Evolutionary conservation across 2,329 filamentous ascomycete species (phyloP), one percentile per base, ranked within the genome.

Genomic region (Cytospora mali): DNA sequence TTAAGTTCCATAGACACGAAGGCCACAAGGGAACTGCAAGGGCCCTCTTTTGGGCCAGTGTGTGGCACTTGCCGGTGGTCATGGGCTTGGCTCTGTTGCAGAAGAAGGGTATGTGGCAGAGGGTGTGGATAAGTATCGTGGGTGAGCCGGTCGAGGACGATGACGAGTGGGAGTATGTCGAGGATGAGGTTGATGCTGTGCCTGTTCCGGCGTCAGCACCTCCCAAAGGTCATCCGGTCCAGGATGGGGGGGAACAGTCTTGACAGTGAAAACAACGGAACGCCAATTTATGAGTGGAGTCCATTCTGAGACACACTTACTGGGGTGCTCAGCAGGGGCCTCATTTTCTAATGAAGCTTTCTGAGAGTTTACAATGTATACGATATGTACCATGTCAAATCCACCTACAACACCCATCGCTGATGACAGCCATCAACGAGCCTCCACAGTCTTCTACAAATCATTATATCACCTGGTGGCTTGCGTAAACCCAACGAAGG

Each of bases 1-100:
- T 91, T 69, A 81, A 82, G 42, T 97, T 98, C 77, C 97, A 91
- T 88, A 85, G 83, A 66, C 79, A 85, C 29, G 86, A 92, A 70
- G 94, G 94, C 14, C 84, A 89, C 66, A 88, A 88, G 69, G 93
- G 93, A 2, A 92, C 85, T 21, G 93, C 95, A 2, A 84, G 92
- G 61, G 88, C 89, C 0, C 76, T 99, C 58, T 99, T 99, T 75
- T 99, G 95, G 95, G 93, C 95, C 1, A 97, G 92, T 74, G 92
- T 99, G 11, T 98, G 94, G 95, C 93, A 97, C 77, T 75, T 99
- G 54, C 95, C 95, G 0, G 90, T 89, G 28, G 84, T 98, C 49
- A 87, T 99, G 81, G 92, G 97, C 53, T 80, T 97, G 65, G 94
- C 93, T 3, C 88, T 98, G 75, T 85, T 90, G 61, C 92, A 96